Evolutionary conservation across 2,329 filamentous ascomycete genomes (phyloP).

Genomic region (Sarocladiaceae sp.): DNA sequence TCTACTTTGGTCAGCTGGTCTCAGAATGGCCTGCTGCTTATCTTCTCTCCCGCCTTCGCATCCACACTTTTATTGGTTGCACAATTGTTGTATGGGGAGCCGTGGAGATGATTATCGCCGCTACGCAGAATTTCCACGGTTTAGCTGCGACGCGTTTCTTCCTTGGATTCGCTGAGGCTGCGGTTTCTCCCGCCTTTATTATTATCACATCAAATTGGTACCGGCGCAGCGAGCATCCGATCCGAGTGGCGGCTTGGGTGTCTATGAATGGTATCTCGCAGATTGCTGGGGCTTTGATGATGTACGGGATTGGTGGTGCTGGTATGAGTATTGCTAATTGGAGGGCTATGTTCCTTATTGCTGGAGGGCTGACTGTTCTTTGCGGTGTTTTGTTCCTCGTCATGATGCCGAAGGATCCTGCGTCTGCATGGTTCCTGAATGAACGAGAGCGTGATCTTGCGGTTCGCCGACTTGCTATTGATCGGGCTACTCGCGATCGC

Average conservation of each 20-base stretch:
- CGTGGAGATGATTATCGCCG: conserved; percentile 9
- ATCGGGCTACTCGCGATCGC: conserved; percentile 14
- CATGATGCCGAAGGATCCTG: conserved; percentile 40
- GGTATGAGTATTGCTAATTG: conserved; percentile 34
- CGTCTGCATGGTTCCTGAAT: conserved; percentile 45
- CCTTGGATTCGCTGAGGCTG: conserved; percentile 26
- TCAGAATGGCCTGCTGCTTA: conserved; percentile 47
- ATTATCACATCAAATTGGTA: conserved; percentile 27
- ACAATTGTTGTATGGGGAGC: conserved; percentile 7
- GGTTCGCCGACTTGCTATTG: conserved; percentile 15
- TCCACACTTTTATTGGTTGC: conserved; percentile 16
- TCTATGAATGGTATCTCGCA: conserved; percentile 25
- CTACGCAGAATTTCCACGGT: conserved; percentile 16
- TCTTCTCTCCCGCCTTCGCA: conserved; percentile 42
- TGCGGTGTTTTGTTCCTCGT: conserved; percentile 40
- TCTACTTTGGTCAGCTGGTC: conserved; percentile 41
- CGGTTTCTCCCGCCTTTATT: conserved; percentile 26
- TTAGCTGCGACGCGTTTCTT: conserved; percentile 22
- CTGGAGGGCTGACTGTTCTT: conserved; percentile 39
- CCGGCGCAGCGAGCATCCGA: conserved; percentile 22
- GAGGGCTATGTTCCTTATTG: conserved; percentile 44
- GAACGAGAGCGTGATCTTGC: conserved; percentile 24
- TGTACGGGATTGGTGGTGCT: conserved; percentile 21
- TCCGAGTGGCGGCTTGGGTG: conserved; percentile 24
- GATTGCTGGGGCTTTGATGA: conserved; percentile 21